These are phyloP conservation scores for Emydomyces testavorans DNA, from an alignment of 2,329 filamentous ascomycete species.

Conservation along the genomic window DNA sequence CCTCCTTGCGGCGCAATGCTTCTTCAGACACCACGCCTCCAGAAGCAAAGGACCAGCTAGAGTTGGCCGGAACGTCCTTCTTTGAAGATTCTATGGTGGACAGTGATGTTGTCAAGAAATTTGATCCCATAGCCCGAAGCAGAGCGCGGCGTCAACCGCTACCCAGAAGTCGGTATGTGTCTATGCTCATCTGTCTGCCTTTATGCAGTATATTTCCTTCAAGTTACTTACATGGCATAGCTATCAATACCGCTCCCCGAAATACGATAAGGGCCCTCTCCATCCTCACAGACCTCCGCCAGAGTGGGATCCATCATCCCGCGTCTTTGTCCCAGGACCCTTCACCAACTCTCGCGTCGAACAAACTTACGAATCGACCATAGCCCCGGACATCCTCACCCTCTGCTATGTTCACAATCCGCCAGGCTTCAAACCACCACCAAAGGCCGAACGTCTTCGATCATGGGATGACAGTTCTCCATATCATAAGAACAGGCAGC, in stretches of 20 bases:
- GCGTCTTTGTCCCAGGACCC: constrained; percentile 79
- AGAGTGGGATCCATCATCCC: constrained; percentile 73
- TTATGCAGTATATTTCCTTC: neutral
- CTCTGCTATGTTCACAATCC: constrained; percentile 78
- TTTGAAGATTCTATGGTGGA: constrained; percentile 22
- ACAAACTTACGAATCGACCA: constrained; percentile 79
- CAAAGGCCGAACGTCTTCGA: constrained; percentile 57
- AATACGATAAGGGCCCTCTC: constrained; percentile 85
- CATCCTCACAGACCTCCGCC: constrained; percentile 87
- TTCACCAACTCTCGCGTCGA: constrained; percentile 78
- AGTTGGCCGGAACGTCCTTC: constrained; percentile 31
- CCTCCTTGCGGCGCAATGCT: constrained; percentile 37
- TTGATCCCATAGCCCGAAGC: constrained; percentile 40
- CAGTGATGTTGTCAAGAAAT: constrained; percentile 32
- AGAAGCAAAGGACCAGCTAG: constrained; percentile 37
- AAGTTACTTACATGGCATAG: constrained; percentile 36
- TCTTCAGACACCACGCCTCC: constrained; percentile 30
- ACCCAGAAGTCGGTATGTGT: constrained; percentile 44
- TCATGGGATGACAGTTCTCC: constrained; percentile 83
- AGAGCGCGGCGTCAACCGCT: constrained; percentile 34
- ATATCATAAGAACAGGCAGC: constrained; percentile 83
- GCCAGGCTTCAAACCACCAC: constrained; percentile 55
- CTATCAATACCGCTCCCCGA: constrained; percentile 90
- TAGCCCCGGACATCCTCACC: constrained; percentile 78
- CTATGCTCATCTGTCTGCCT: constrained; percentile 10